Conservation (phyloP, 2,329 filamentous ascomycete genomes). For the Colletotrichum cordylinicola region DNA sequence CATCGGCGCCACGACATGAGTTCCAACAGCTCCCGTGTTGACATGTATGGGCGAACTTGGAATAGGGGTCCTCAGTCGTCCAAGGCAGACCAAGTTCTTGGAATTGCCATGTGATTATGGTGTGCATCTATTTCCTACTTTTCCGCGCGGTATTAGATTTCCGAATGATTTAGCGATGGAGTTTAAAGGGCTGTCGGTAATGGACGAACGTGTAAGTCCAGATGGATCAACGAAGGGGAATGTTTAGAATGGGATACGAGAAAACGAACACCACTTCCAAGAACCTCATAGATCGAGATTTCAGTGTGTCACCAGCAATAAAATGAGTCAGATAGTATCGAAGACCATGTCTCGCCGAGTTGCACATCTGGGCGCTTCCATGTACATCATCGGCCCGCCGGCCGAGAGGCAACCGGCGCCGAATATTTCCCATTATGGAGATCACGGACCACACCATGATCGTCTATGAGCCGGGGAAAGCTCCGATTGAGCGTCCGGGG, state of each 20-base stretch:
- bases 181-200: background rate
- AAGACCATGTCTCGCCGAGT: background rate
- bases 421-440: background rate
- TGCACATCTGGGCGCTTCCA: background rate
- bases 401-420: background rate
- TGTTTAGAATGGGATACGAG: background rate
- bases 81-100: conserved; percentile 9
- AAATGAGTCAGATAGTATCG: background rate
- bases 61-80: background rate
- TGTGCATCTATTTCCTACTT: background rate
- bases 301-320: background rate
- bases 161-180: background rate
- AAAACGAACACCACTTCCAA: background rate
- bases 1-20: background rate
- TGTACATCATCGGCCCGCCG: background rate
- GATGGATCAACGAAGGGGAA: background rate
- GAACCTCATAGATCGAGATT: background rate
- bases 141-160: background rate
- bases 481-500: background rate
- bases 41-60: background rate
- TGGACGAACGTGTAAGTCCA: background rate
- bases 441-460: background rate
- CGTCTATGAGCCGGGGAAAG: background rate
- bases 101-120: conserved; percentile 2
- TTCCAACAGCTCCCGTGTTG: background rate